Evolutionary conservation across 495 filamentous ascomycete genomes (phyloP), one percentile per base, ranked within the genome.

Genomic region (Xylaria longipes): DNA sequence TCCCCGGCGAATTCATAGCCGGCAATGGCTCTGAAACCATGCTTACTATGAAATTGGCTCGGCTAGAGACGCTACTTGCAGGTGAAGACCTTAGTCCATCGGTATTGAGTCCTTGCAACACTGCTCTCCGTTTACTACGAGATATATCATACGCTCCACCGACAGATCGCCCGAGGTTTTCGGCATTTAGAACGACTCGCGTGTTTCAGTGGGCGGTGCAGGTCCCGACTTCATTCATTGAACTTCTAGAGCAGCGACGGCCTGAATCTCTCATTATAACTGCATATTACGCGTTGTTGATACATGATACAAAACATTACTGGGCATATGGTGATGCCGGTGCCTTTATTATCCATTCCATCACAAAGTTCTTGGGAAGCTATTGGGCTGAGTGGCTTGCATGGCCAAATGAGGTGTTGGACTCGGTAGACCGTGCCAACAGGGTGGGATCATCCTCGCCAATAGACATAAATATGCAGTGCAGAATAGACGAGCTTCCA

Each of bases 181-280:
- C 33, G 1, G 17, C 43, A 20, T 39, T 67, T 5, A 8, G 65
- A 20, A 41, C 46, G 1, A 29, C 48, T 4, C 65, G 65, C 0
- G n/a, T 56, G 22, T 20, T 54, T 31, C 65, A 56, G 5, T 84
- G 83, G 82, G 77, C 75, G 3, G 76, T 82, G 3, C 71, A 70
- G 2, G 35, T 84, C 17, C 73, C 0, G 82, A 80, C 7, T 86
- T 80, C 66, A 77, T 86, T 80, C 66, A 77, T 80, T 11, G 73
- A 80, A 11, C 46, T 81, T 2, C 69, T 87, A 1, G 72, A 69
- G 35, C n/a, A 74, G 61, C 68, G 81, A 25, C 73, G 74, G 58
- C 80, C 84, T 0, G 82, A 83, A 70, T 82, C 84, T 1, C 71
- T 87, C 54, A 72, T 85, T 6, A 81, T 87, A 7, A 71, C 85